phyloP scores from a whole-genome alignment of 2,329 filamentous ascomycete species.

The Setomelanomma holmii region DNA sequence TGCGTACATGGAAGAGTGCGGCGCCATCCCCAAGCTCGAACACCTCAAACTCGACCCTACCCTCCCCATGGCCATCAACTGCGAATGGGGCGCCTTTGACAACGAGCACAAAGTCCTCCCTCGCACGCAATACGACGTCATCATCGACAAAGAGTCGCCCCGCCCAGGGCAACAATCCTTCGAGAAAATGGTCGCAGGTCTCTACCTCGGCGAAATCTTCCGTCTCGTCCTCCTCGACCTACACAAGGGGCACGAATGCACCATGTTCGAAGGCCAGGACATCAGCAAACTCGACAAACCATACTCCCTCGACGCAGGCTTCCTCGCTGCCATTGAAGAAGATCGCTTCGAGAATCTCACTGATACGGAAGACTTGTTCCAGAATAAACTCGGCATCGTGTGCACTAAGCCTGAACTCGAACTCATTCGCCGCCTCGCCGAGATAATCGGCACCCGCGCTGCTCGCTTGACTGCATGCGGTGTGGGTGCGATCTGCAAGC shows the following conservation, averaged over 20 bases:
- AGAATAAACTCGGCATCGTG: constrained; percentile 73
- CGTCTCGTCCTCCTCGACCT: constrained; percentile 85
- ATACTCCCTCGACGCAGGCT: constrained; percentile 90
- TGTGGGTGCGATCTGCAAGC: constrained; percentile 94
- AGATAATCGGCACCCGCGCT: constrained; percentile 92
- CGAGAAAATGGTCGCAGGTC: constrained; percentile 96
- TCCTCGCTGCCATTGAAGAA: constrained; percentile 91
- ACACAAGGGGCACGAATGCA: constrained; percentile 68
- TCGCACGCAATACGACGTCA: constrained; percentile 82
- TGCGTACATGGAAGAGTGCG: constrained; percentile 94
- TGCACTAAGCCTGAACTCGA: constrained; percentile 82
- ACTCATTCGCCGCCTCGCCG: constrained; percentile 84
- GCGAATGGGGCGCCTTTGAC: constrained; percentile 97
- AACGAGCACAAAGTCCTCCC: constrained; percentile 92
- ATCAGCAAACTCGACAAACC: constrained; percentile 80
- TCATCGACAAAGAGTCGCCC: constrained; percentile 89
- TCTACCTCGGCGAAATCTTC: constrained; percentile 95
- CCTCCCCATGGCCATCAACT: constrained; percentile 94
- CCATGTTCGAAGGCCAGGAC: constrained; percentile 84
- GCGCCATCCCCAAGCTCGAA: constrained; percentile 90
- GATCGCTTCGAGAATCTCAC: constrained; percentile 95
- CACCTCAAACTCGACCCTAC: constrained; percentile 87
- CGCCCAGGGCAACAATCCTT: constrained; percentile 94
- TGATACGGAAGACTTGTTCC: constrained; percentile 85
- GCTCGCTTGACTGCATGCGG: constrained; percentile 93